Evolutionary conservation across 23 red algal species (phyloP).

Genomic region (Gracilaria gracilis): DNA sequence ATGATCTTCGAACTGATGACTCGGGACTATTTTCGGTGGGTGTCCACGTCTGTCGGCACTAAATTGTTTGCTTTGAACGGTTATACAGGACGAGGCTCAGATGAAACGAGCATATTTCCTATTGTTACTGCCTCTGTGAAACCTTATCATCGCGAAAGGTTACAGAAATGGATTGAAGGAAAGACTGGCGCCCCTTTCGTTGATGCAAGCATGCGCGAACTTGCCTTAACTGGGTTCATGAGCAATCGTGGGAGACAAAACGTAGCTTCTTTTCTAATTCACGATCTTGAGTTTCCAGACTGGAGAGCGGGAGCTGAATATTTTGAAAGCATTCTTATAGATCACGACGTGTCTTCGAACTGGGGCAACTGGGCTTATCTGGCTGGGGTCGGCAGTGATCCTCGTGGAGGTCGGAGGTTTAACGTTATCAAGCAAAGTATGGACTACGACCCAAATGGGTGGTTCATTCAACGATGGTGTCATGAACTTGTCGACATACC

Average conservation of each 20-base stretch:
- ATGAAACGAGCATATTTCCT: slow-evolving; percentile 5
- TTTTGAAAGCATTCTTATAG: slow-evolving; percentile 87
- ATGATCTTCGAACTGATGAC: slow-evolving; percentile 92
- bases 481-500: slow-evolving; percentile 82
- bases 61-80: slow-evolving; percentile 79
- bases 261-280: slow-evolving; percentile 90
- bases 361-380: slow-evolving; percentile 96
- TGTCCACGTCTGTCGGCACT: slow-evolving; percentile 67
- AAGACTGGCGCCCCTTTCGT: slow-evolving; percentile 89
- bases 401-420: slow-evolving; percentile 83
- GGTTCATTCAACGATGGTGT: slow-evolving; percentile 76
- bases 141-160: slow-evolving; percentile 33
- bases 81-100: slow-evolving; percentile 35
- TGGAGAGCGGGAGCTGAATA: slow-evolving; percentile 94
- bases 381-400: slow-evolving; percentile 90
- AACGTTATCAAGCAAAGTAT: slow-evolving; percentile 88
- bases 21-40: slow-evolving; percentile 92
- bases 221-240: slow-evolving; percentile 86
- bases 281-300: slow-evolving; percentile 86
- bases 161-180: slow-evolving; percentile 80
- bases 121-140: not conserved
- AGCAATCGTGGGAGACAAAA: slow-evolving; percentile 95
- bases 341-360: slow-evolving; percentile 87
- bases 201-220: slow-evolving; percentile 92
- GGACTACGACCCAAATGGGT: slow-evolving; percentile 78